Evolutionary conservation across 2,329 filamentous ascomycete genomes (phyloP).

Genomic region (Xylaria sp.): DNA sequence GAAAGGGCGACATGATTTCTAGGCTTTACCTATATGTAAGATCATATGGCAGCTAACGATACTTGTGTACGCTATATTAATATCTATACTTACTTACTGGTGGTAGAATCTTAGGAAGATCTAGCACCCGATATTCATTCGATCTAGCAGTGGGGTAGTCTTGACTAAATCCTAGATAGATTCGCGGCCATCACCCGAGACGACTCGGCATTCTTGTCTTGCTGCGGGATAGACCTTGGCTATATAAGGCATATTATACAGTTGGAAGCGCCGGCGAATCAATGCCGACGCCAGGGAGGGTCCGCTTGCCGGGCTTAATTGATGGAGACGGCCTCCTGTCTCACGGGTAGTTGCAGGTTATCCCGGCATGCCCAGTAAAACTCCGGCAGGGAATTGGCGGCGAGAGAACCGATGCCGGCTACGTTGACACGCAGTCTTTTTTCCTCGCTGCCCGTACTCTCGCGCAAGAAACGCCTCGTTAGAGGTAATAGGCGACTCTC

Average conservation of each 20-base stretch:
- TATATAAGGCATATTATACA: conserved; percentile 42
- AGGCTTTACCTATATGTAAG: conserved; percentile 22
- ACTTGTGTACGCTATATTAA: conserved; percentile 22
- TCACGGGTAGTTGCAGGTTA: conserved; percentile 45
- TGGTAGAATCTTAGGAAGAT: not conserved
- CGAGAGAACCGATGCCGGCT: conserved; percentile 29
- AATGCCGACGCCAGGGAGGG: conserved; percentile 37
- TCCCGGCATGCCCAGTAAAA: conserved; percentile 36
- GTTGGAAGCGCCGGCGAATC: conserved; percentile 38
- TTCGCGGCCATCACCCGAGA: conserved; percentile 41
- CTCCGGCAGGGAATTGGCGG: conserved; percentile 34
- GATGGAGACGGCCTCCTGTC: conserved; percentile 35
- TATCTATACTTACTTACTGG: conserved; percentile 11
- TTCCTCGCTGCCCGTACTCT: conserved; percentile 9
- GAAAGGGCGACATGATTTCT: not conserved
- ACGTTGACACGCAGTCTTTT: conserved; percentile 25
- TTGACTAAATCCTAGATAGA: conserved; percentile 34
- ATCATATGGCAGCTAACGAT: conserved; percentile 23
- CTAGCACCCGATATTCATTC: conserved; percentile 20
- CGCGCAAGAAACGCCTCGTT: not conserved
- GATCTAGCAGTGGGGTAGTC: conserved; percentile 23
- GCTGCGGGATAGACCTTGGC: conserved; percentile 36
- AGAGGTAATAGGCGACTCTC: not conserved
- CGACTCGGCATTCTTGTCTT: conserved; percentile 37
- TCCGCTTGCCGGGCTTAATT: conserved; percentile 39